Percentiles rank a stretch among this genome's conserved stretches.
Conservation (phyloP, 805 yeast genomes). For the Wickerhamomyces bisporus region DNA sequence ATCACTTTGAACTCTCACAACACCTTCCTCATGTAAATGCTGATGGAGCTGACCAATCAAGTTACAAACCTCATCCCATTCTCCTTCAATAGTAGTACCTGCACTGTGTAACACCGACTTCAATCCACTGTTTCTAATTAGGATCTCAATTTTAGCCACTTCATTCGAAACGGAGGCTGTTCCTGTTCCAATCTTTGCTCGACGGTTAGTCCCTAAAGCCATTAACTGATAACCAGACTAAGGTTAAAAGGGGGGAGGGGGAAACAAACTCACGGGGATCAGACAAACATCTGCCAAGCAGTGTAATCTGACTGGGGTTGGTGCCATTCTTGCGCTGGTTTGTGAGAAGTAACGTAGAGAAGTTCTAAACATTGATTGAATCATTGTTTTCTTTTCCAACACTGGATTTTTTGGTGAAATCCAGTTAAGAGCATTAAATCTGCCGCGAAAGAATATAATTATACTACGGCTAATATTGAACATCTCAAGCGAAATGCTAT, state of each 20-base stretch:
- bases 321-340: not conserved
- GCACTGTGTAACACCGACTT: slow-evolving; percentile 80
- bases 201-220: slow-evolving; percentile 1
- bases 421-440: no score
- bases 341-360: slow-evolving; percentile 1
- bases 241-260: no score
- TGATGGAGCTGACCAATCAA: slow-evolving; percentile 77
- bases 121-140: slow-evolving; percentile 57
- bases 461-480: no score
- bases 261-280: slow-evolving; percentile 70
- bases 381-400: no score
- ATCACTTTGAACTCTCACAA: slow-evolving; percentile 77
- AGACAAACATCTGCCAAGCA: slow-evolving; percentile 86
- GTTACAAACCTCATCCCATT: slow-evolving; percentile 85
- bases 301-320: slow-evolving; percentile 37
- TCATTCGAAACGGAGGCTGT: slow-evolving; percentile 78
- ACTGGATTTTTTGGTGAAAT: no score
- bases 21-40: slow-evolving; percentile 63
- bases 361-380: no score
- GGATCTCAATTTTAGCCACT: slow-evolving; percentile 62
- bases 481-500: no score
- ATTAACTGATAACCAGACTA: no score
- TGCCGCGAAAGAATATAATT: no score
- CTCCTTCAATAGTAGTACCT: slow-evolving; percentile 87
- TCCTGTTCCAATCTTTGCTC: slow-evolving; percentile 70